Percentiles rank a stretch among this genome's conserved stretches.
Conservation (phyloP, 75 land plant genomes). For the Cryptomeria japonica region DNA sequence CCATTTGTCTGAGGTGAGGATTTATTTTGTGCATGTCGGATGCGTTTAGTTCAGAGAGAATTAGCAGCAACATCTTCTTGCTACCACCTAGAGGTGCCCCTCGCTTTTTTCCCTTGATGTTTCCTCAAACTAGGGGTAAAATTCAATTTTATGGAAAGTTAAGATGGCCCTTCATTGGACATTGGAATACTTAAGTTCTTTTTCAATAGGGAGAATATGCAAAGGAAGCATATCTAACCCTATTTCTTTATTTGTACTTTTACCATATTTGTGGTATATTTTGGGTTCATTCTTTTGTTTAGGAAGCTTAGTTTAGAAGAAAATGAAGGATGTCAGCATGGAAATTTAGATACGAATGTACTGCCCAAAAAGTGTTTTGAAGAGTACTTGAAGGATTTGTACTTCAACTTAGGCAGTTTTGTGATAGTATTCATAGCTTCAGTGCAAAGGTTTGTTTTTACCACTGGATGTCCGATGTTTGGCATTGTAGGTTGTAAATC, state of each 20-base stretch:
- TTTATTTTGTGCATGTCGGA: neutral
- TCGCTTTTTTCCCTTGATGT: neutral
- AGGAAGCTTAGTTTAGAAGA: neutral
- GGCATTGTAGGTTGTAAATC: slow-evolving; percentile 52
- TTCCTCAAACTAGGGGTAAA: neutral
- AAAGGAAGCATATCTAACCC: neutral
- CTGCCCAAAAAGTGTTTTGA: neutral
- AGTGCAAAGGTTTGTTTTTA: neutral
- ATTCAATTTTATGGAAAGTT: neutral
- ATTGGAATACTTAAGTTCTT: neutral
- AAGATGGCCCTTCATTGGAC: neutral
- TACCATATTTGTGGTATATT: neutral
- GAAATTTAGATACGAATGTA: neutral
- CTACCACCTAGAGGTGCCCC: neutral
- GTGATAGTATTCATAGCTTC: neutral
- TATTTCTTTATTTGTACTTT: neutral
- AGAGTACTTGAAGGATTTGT: neutral
- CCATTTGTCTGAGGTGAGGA: slow-evolving; percentile 84
- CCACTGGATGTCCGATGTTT: neutral
- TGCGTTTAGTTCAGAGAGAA: neutral
- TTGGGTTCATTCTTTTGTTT: neutral
- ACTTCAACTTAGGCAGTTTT: neutral
- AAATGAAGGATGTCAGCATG: neutral
- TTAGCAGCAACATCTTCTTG: neutral
- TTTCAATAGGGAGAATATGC: neutral